Conservation (phyloP, 257 asterid genomes). For the Ocimum tenuiflorum region DNA sequence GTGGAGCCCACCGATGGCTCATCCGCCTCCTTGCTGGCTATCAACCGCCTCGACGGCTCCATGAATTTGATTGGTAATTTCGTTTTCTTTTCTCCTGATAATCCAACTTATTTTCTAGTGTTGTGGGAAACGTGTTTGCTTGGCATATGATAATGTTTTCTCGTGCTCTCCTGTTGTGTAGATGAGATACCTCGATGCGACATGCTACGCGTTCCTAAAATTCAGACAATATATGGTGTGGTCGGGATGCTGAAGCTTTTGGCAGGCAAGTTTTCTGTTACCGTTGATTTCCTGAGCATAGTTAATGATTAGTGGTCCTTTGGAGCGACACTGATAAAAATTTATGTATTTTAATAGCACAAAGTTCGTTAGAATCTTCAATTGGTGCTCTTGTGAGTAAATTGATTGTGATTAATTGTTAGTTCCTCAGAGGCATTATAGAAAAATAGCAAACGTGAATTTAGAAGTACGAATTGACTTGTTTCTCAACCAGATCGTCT, state of each 20-base stretch:
- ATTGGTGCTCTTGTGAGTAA: slow-evolving; percentile 6
- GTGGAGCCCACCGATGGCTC: slow-evolving; percentile 92
- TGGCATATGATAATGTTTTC: not conserved
- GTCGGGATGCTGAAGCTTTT: slow-evolving; percentile 80
- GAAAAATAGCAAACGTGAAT: not conserved
- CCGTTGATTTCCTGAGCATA: slow-evolving; percentile 5
- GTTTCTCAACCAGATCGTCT: not conserved
- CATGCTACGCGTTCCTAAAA: slow-evolving; percentile 78
- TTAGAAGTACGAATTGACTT: not conserved
- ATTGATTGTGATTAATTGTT: not conserved
- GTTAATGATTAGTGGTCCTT: not conserved
- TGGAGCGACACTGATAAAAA: not conserved
- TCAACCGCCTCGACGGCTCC: slow-evolving; percentile 78
- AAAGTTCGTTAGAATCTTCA: not conserved
- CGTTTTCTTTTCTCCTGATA: not conserved
- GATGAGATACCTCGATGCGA: slow-evolving; percentile 69
- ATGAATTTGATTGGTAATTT: slow-evolving; percentile 51
- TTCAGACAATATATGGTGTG: slow-evolving; percentile 71
- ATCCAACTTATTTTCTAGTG: no score
- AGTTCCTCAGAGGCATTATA: not conserved
- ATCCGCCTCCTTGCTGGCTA: slow-evolving; percentile 47
- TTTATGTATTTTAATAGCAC: not conserved
- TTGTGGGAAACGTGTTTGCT: not conserved
- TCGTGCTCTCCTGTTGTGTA: slow-evolving; percentile 15
- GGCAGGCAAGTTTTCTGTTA: slow-evolving; percentile 52